phyloP scores from a whole-genome alignment of 371 early-diverging fungal species.

The Rhizomucor miehei region DNA sequence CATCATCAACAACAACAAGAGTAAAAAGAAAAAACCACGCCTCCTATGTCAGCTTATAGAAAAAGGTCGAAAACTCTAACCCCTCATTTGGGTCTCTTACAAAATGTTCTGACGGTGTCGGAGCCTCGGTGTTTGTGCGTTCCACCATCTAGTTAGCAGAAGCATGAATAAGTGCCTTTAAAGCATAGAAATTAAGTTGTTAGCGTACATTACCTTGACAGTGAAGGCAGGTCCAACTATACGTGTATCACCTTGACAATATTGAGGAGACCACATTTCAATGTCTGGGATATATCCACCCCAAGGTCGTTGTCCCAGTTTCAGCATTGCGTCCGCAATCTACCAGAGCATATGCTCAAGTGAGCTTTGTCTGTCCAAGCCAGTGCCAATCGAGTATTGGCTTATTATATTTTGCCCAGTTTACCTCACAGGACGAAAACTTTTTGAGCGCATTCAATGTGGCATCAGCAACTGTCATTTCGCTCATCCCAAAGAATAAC shows the following conservation, averaged over 20 bases:
- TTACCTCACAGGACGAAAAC: conserved; percentile 42
- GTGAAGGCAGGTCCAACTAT: conserved; percentile 79
- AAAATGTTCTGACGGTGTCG: conserved; percentile 51
- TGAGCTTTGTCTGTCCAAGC: no score
- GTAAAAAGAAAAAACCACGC: no score
- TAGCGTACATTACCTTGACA: conserved; percentile 69
- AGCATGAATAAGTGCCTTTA: neutral
- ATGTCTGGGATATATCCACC: conserved; percentile 72
- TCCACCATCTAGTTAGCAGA: conserved; percentile 44
- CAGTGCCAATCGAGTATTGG: neutral
- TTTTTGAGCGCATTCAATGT: conserved; percentile 17
- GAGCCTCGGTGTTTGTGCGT: conserved; percentile 39
- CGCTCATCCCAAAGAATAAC: neutral
- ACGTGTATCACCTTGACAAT: conserved; percentile 53
- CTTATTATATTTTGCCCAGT: neutral
- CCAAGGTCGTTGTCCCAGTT: conserved; percentile 53
- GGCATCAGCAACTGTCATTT: conserved; percentile 4
- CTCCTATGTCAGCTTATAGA: no score
- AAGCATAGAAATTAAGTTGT: no score
- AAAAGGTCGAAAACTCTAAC: no score
- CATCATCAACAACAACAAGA: no score
- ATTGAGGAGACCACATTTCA: conserved; percentile 62
- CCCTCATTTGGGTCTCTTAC: no score
- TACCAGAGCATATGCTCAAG: conserved; percentile 30
- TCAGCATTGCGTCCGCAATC: conserved; percentile 73